These are phyloP conservation scores for Arthrocladium fulminans DNA, from an alignment of 2,329 filamentous ascomycete genomes.

Conservation along the genomic window DNA sequence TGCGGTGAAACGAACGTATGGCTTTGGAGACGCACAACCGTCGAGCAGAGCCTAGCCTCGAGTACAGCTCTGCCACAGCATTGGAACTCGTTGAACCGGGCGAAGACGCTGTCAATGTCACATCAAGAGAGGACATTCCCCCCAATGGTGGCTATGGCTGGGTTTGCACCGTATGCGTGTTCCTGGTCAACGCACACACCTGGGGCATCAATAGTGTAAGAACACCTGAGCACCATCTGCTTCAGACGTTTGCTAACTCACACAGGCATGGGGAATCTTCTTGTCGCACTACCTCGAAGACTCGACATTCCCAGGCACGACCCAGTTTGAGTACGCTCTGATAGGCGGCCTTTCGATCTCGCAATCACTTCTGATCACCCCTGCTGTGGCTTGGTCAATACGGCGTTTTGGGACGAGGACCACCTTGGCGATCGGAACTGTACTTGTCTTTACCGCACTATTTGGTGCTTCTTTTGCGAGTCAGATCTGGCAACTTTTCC, in stretches of 20 bases:
- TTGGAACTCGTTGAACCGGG: neutral
- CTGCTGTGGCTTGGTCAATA: conserved; percentile 18
- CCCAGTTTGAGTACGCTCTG: conserved; percentile 25
- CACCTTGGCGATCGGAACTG: conserved; percentile 18
- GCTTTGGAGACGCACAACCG: neutral
- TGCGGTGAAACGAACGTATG: neutral
- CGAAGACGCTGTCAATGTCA: neutral
- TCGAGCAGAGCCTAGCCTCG: neutral
- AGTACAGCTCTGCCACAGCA: neutral
- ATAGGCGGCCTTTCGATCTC: conserved; percentile 25
- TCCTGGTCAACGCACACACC: conserved; percentile 25
- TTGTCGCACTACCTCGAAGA: conserved; percentile 32
- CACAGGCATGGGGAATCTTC: conserved; percentile 32
- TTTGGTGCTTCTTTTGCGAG: conserved; percentile 24
- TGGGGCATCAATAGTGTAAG: conserved; percentile 23
- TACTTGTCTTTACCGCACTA: conserved; percentile 14
- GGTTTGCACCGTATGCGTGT: conserved; percentile 21
- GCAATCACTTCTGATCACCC: conserved; percentile 21
- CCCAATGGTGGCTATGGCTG: conserved; percentile 28
- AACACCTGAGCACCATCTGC: neutral
- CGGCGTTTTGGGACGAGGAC: conserved; percentile 8
- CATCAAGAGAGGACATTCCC: neutral
- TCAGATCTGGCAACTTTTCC: conserved; percentile 21
- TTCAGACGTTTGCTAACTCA: conserved; percentile 20
- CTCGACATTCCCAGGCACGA: conserved; percentile 22